Conservation (phyloP, 2,329 filamentous ascomycete species). For the Sphaerulina vaccinii region DNA sequence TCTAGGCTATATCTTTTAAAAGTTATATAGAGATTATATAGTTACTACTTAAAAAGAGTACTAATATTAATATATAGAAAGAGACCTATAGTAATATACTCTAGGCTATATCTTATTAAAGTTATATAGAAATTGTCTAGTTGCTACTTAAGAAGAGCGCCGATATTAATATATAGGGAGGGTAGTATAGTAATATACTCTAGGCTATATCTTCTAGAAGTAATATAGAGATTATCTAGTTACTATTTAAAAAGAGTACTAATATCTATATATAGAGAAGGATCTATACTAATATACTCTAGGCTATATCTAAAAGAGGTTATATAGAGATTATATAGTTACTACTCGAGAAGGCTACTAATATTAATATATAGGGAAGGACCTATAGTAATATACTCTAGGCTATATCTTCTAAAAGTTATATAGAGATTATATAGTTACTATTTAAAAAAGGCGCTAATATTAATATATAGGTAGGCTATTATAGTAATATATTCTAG, state of each 20-base stretch:
- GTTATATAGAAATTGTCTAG: constrained; percentile 16
- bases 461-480: constrained; percentile 19
- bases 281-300: constrained; percentile 14
- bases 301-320: constrained; percentile 14
- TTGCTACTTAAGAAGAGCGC: constrained; percentile 21
- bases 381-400: too few species aligned
- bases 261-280: constrained; percentile 13
- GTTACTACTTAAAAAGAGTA: constrained; percentile 21
- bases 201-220: constrained; percentile 12
- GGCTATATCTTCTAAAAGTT: too few species aligned
- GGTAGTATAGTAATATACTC: constrained; percentile 14
- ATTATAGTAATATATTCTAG: constrained; percentile 15
- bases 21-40: constrained; percentile 12
- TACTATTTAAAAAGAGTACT: constrained; percentile 22
- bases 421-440: too few species aligned
- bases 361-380: too few species aligned
- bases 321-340: constrained; percentile 16
- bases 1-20: constrained; percentile 13
- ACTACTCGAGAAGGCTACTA: not conserved
- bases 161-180: constrained; percentile 13
- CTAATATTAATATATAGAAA: constrained; percentile 20
- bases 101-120: constrained; percentile 10
- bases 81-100: constrained; percentile 16
- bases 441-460: constrained; percentile 23
- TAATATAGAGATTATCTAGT: constrained; percentile 13